Evolutionary conservation across 352 stramenopile species (phyloP), one percentile per base, ranked within the genome.

Genomic region (Globisporangium splendens): DNA sequence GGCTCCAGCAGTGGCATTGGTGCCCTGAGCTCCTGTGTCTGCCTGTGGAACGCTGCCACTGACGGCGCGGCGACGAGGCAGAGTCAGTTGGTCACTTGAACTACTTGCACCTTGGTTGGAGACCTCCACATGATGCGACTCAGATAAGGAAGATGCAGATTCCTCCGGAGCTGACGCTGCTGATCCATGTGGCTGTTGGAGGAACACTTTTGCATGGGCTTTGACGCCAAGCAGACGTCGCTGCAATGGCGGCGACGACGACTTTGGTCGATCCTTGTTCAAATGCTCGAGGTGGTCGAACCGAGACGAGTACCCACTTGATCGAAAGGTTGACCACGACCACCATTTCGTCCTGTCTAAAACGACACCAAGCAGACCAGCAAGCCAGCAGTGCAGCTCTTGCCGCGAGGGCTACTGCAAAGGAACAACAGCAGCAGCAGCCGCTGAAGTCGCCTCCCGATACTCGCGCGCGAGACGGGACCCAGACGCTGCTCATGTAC

Each of bases 401-500:
- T 13, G 8, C 8, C 10, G 38, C 24, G 28, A 35, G 39, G 5
- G 39, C 6, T 44, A 18, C 39, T 44, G 28, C 28, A 35, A 35
- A 64, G 46, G 50, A 53, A 43, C 24, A 14, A 38, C 66, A 61
- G 10, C 56, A 14, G 43, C 66, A 61, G 10, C 56, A n/a, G 8
- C 48, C 31, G 20, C 35, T 17, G 6, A 41, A 35, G 28, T 53
- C 46, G 11, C 47, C 46, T 13, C 24, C 67, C 0, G 72, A 87
- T 44, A 67, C 70, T 2, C 56, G 69, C 56, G 70, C 57, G 5
- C 69, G 62, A 50, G 79, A 89, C 18, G 73, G 64, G 13, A 83
- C 88, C 60, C 77, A 89, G 46, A 71, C 69, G 39, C 50, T 89
- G 50, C 60, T 89, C 18, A 80, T 83, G 56, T 89, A 88, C 44